These are phyloP conservation scores for Maudiozyma barnettii DNA, from an alignment of 805 yeast species.

Conservation along the genomic window DNA sequence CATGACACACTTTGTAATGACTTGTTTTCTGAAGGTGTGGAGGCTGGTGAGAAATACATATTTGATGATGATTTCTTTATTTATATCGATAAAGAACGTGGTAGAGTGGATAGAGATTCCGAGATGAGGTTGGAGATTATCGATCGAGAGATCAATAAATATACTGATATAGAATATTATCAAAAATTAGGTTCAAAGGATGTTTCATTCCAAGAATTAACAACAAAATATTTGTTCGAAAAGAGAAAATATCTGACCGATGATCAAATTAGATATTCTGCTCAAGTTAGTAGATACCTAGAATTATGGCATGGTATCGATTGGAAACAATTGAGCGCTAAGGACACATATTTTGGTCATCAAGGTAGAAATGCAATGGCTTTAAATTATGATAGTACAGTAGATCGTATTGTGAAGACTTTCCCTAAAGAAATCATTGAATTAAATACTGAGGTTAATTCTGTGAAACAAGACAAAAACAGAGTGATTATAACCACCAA, in stretches of 20 bases:
- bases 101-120: slow-evolving; percentile 21
- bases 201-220: slow-evolving; percentile 41
- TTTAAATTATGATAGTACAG: slow-evolving; percentile 42
- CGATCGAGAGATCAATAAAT: slow-evolving; percentile 48
- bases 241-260: slow-evolving; percentile 39
- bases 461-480: slow-evolving; percentile 17
- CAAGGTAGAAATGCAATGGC: slow-evolving; percentile 74
- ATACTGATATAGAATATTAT: slow-evolving; percentile 46
- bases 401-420: slow-evolving; percentile 35
- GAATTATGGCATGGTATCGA: slow-evolving; percentile 80
- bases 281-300: slow-evolving; percentile 43
- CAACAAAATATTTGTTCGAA: slow-evolving; percentile 37
- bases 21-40: slow-evolving; percentile 42
- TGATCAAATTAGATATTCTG: slow-evolving; percentile 43
- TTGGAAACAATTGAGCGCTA: slow-evolving; percentile 58
- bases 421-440: slow-evolving; percentile 35
- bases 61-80: slow-evolving; percentile 25
- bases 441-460: slow-evolving; percentile 36
- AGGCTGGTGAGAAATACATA: slow-evolving; percentile 15
- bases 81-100: slow-evolving; percentile 18
- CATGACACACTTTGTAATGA: slow-evolving; percentile 70
- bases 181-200: slow-evolving; percentile 42
- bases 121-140: slow-evolving; percentile 34
- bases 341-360: slow-evolving; percentile 57
- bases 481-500: slow-evolving; percentile 30